Evolutionary conservation across 2,329 filamentous ascomycete genomes (phyloP).

Genomic region (Endocalyx cinctus): DNA sequence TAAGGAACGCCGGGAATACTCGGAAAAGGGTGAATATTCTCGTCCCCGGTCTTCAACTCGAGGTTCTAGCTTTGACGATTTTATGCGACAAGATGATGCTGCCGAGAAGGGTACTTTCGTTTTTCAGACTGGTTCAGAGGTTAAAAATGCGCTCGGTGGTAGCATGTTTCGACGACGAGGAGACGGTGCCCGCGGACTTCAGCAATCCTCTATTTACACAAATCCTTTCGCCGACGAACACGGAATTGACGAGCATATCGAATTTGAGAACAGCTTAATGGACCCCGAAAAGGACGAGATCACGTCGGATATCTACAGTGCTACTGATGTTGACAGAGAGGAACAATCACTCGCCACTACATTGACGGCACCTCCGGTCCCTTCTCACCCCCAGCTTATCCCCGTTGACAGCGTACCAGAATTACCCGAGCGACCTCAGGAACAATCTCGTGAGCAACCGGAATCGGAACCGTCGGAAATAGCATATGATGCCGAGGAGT

Average conservation of each 20-base stretch:
- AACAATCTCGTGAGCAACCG: neutral
- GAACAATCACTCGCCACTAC: constrained; percentile 12
- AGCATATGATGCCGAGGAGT: constrained; percentile 41
- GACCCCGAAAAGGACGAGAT: constrained; percentile 43
- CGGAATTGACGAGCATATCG: constrained; percentile 45
- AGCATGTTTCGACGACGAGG: constrained; percentile 47
- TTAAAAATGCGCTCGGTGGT: constrained; percentile 37
- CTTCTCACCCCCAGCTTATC: constrained; percentile 26
- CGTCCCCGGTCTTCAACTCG: constrained; percentile 20
- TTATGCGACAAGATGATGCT: constrained; percentile 46
- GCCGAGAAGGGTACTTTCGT: constrained; percentile 53
- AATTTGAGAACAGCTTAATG: constrained; percentile 36
- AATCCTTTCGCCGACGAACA: constrained; percentile 59
- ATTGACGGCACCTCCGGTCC: constrained; percentile 17
- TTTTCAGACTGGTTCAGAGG: constrained; percentile 52
- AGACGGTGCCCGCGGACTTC: constrained; percentile 42
- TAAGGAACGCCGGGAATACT: constrained; percentile 23
- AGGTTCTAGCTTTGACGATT: constrained; percentile 54
- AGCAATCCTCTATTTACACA: constrained; percentile 43
- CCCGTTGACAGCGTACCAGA: constrained; percentile 23
- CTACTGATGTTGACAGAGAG: constrained; percentile 39
- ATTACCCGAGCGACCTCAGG: constrained; percentile 14
- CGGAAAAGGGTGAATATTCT: constrained; percentile 18
- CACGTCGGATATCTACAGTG: constrained; percentile 53
- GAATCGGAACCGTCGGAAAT: constrained; percentile 29